phyloP scores from a whole-genome alignment of 2,329 filamentous ascomycete species.

The Stagonosporopsis tanaceti region DNA sequence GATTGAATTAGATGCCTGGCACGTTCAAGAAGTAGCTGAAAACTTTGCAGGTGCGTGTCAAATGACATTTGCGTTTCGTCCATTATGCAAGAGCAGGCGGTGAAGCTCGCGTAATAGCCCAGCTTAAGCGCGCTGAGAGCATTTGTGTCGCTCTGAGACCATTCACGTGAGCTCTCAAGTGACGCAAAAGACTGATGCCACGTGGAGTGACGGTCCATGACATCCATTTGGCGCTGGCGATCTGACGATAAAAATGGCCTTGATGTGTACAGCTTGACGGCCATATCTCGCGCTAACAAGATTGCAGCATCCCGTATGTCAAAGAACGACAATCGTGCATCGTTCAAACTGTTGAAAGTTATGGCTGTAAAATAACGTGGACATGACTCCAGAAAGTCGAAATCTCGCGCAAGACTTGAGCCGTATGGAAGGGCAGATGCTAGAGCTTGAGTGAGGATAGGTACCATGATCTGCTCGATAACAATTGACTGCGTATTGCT shows the following conservation, averaged over 20 bases:
- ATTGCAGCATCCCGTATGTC: constrained; percentile 23
- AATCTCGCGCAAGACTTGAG: constrained; percentile 12
- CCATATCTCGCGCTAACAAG: constrained; percentile 9
- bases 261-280: constrained; percentile 5
- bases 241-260: constrained; percentile 7
- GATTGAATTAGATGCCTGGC: constrained; percentile 21
- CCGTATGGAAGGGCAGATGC: constrained; percentile 24
- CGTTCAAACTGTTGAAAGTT: constrained; percentile 14
- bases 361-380: constrained; percentile 5
- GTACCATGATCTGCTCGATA: constrained; percentile 24
- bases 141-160: constrained; percentile 11
- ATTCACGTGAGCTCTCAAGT: constrained; percentile 3
- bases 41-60: constrained; percentile 21
- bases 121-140: constrained; percentile 26
- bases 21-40: constrained; percentile 18
- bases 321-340: constrained; percentile 16
- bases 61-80: constrained; percentile 17
- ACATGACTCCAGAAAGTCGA: constrained; percentile 5
- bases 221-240: not conserved
- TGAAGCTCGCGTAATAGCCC: constrained; percentile 21
- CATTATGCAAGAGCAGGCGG: constrained; percentile 14
- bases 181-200: constrained; percentile 13
- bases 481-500: not conserved
- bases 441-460: constrained; percentile 27
- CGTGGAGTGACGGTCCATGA: constrained; percentile 1